Base-by-base conservation (phyloP, 257 asterid genomes). In the Schizonepeta tenuifolia region DNA sequence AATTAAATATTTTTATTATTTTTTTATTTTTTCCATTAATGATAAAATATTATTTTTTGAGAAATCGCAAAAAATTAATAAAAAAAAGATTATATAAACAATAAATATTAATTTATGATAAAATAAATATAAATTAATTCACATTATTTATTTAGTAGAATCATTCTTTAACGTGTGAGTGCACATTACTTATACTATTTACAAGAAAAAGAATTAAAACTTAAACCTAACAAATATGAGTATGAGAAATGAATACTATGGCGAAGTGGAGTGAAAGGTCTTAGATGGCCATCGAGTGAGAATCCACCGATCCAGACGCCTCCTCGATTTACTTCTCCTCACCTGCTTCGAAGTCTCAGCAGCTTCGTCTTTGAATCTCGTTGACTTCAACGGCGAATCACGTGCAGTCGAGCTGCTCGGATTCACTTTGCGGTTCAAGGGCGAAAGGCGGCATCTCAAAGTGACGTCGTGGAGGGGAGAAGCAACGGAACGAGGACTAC, bases 251-350 rank as follows among this genome's bases (percentile, higher is more conserved):
- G 26, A 24, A 31, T 2, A n/a, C 3, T 24, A 57, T 5, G 64
- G 38, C 18, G 21, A 57, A 12, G 64, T 26, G 21, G 64, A 57
- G 40, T 57, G 65, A 31, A 57, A 77, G 5, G 75, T 13, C 24
- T 67, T 69, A 2, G 83, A 78, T n/a, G 69, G 43, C 83, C 83
- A 73, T 3, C 79, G 76, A 35, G 70, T 74, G 65, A 62, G 51
- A 18, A 73, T 55, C 79, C 73, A 62, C 7, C 79, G 60, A 44
- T 69, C 70, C 70, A 78, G 28, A 46, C 82, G 70, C 57, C 69
- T 17, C 17, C 71, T 69, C 3, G 73, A 78, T 14, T 62, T 68
- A 18, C 63, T 41, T 56, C 73, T 74, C 76, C 64, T 44, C 65
- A 73, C 11, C 40, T 55, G 7, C 73, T 21, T 24, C 59, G 22